Percentiles rank a stretch among this genome's conserved stretches.
phyloP scores from a whole-genome alignment of 139 green algal genomes.

The Picochlorum sp. region DNA sequence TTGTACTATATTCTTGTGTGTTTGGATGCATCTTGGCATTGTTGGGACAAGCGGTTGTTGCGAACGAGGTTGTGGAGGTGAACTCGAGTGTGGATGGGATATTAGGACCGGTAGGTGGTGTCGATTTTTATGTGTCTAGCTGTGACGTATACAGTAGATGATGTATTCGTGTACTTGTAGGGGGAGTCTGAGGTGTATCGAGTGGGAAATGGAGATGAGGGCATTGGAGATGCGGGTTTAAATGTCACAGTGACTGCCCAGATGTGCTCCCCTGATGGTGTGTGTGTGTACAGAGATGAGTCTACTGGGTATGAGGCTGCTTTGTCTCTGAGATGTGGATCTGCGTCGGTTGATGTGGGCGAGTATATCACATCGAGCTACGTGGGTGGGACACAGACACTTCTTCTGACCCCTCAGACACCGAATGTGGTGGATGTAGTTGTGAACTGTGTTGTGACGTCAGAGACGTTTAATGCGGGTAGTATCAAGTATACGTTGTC shows the following conservation, averaged over 20 bases:
- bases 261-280: background rate
- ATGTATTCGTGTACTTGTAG: no score
- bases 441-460: background rate
- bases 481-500: background rate
- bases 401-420: background rate
- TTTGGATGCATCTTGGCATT: no score
- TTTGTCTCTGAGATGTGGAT: background rate
- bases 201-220: no score
- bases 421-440: background rate
- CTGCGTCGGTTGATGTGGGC: background rate
- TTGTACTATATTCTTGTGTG: no score
- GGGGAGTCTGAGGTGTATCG: no score
- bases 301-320: background rate
- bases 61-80: no score
- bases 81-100: no score
- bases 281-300: background rate
- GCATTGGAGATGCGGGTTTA: background rate
- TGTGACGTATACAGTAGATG: no score
- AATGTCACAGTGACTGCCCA: background rate
- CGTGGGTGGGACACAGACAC: background rate
- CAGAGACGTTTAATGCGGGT: background rate
- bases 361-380: background rate
- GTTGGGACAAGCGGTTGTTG: no score
- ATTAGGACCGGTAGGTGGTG: no score
- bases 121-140: no score